Conservation (phyloP, 108 stramenopile genomes). For the Chaetoceros muelleri region DNA sequence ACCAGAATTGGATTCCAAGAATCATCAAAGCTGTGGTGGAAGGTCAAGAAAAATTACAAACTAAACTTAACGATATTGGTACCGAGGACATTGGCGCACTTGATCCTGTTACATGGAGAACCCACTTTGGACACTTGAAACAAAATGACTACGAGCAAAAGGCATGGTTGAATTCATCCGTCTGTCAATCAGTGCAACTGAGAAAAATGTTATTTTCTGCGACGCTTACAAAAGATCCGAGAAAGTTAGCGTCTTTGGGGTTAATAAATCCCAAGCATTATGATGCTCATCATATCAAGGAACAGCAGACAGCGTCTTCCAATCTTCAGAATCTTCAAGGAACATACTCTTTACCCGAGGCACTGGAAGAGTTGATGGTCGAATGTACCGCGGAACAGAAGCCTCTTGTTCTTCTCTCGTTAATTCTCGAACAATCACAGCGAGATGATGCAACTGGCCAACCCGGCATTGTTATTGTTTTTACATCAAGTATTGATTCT, state of each 20-base stretch:
- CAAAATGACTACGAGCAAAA: background rate
- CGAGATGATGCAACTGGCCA: slow-evolving; percentile 1
- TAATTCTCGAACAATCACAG: slow-evolving; percentile 49
- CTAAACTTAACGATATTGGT: background rate
- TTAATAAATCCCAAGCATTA: slow-evolving; percentile 83
- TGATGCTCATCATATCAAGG: slow-evolving; percentile 43
- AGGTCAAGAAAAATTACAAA: slow-evolving; percentile 10
- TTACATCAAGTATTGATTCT: slow-evolving; percentile 91
- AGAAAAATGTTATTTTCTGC: slow-evolving; percentile 84
- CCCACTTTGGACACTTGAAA: too few species aligned
- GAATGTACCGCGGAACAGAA: slow-evolving; percentile 62
- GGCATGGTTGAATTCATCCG: background rate
- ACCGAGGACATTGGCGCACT: slow-evolving; percentile 18
- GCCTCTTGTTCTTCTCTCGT: slow-evolving; percentile 79
- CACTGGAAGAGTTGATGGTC: slow-evolving; percentile 19
- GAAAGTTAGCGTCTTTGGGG: slow-evolving; percentile 81
- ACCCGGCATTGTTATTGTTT: slow-evolving; percentile 57
- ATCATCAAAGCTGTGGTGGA: slow-evolving; percentile 52
- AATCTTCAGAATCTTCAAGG: background rate
- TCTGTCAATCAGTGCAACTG: slow-evolving; percentile 36
- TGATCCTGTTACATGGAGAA: slow-evolving; percentile 37
- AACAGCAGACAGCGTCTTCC: slow-evolving; percentile 7
- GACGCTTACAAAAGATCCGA: slow-evolving; percentile 90
- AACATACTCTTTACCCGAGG: slow-evolving; percentile 1
- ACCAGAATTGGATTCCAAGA: slow-evolving; percentile 86